Evolutionary conservation across 257 asterid genomes (phyloP), one percentile per base, ranked within the genome.

Genomic region (Ajuga chamaepitys): DNA sequence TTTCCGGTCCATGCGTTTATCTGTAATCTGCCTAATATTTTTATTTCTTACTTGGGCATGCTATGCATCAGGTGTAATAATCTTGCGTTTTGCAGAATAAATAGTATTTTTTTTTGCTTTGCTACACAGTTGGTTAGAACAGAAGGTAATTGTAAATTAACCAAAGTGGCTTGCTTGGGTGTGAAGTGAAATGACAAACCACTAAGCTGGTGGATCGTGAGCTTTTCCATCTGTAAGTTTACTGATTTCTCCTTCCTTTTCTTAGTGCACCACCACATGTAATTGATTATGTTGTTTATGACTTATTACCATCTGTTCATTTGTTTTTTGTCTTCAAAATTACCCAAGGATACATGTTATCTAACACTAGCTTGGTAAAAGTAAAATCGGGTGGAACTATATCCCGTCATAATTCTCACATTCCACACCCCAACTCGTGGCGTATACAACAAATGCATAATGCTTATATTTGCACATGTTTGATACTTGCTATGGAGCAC

Each of bases 161-260:
- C 63, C 16, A 46, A 75, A 75, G 77, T 65, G 70, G 76, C 58
- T 48, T 57, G 76, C 58, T 48, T 57, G 28, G 72, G 79, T 75
- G 76, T 67, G 56, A 60, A 75, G 44, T 73, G 77, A 65, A 72
- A 48, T 59, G 70, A 70, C 65, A 73, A 45, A 62, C 75, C 82
- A 72, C 74, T 66, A 70, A 66, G 63, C 58, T 73, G 75, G 75
- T 76, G 77, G 80, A 73, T 70, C 57, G 21, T 62, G 73, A 68
- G 59, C 22, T 2, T 24, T 25, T 60, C 66, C 40, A 14, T 41
- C 62, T 38, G 67, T 55, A 56, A 63, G 67, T 41, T 42, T 58
- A 24, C 62, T 53, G 64, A 28, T 62, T 10, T 58, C 9, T 41
- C 63, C 59, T 35, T 4, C 61, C 59, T 67, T 57, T 51, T 48